Conservation (phyloP, 176 grass and related monocot species). For the Thalia dealbata region DNA sequence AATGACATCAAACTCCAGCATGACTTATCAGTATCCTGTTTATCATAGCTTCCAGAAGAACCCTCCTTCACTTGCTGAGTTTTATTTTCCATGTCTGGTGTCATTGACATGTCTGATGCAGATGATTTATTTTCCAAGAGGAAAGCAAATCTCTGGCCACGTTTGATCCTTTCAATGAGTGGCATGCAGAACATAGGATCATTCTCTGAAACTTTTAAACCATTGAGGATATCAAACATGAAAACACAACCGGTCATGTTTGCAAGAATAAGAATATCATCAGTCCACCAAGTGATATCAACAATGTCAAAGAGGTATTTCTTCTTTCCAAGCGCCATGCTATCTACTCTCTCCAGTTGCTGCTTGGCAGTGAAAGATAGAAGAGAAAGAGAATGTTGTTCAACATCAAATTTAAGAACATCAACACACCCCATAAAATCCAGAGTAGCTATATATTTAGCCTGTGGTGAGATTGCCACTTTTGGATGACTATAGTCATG, state of each 20-base stretch:
- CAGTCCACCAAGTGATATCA: constrained; percentile 86
- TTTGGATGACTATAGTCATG: constrained; percentile 43
- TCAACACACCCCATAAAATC: constrained; percentile 68
- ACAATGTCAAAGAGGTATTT: constrained; percentile 38
- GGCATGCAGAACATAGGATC: constrained; percentile 48
- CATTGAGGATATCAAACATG: constrained; percentile 56
- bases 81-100: constrained; percentile 17
- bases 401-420: constrained; percentile 45
- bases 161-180: constrained; percentile 55
- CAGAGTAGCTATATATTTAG: constrained; percentile 55
- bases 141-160: constrained; percentile 49
- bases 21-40: constrained; percentile 30
- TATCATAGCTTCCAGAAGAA: constrained; percentile 17
- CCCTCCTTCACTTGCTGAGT: not conserved
- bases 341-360: not conserved
- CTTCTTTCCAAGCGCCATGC: constrained; percentile 5
- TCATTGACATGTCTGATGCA: constrained; percentile 21
- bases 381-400: constrained; percentile 33
- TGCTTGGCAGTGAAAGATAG: constrained; percentile 24
- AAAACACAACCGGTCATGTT: constrained; percentile 37
- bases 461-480: constrained; percentile 75
- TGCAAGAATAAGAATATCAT: constrained; percentile 64
- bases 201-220: constrained; percentile 42
- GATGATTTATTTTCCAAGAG: constrained; percentile 55
- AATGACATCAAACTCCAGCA: constrained; percentile 74